Conservation (phyloP, 2,329 filamentous ascomycete species). For the Stagonosporopsis rhizophila region DNA sequence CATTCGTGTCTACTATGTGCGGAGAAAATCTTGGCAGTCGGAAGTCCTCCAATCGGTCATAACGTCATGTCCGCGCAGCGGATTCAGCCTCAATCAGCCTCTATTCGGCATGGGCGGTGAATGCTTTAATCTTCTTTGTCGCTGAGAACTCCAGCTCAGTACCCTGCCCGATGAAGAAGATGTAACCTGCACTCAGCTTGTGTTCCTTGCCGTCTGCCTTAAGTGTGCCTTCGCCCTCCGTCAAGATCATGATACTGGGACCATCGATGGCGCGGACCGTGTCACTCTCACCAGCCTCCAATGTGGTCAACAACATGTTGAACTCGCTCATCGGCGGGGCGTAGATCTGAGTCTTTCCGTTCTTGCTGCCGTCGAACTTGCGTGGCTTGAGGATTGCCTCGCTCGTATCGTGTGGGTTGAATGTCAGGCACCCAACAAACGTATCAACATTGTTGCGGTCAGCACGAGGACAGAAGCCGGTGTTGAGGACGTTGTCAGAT, state of each 20-base stretch:
- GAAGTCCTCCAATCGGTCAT: slow-evolving; percentile 29
- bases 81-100: slow-evolving; percentile 21
- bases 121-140: slow-evolving; percentile 55
- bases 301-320: slow-evolving; percentile 66
- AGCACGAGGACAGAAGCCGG: slow-evolving; percentile 73
- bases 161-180: slow-evolving; percentile 71
- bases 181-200: slow-evolving; percentile 66
- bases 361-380: slow-evolving; percentile 59
- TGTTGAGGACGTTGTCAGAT: slow-evolving; percentile 76
- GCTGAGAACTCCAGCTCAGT: slow-evolving; percentile 57
- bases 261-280: slow-evolving; percentile 63
- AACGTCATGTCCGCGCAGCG: slow-evolving; percentile 15
- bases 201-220: slow-evolving; percentile 60
- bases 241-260: slow-evolving; percentile 69
- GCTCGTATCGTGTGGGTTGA: slow-evolving; percentile 65
- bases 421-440: slow-evolving; percentile 69
- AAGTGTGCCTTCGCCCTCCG: slow-evolving; percentile 65
- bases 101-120: slow-evolving; percentile 57
- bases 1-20: slow-evolving; percentile 18
- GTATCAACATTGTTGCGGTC: slow-evolving; percentile 70
- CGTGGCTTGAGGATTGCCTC: slow-evolving; percentile 63
- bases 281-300: slow-evolving; percentile 67
- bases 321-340: slow-evolving; percentile 75
- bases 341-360: slow-evolving; percentile 69
- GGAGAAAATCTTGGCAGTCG: slow-evolving; percentile 22